These are phyloP conservation scores for Plasmodium malariae DNA, from an alignment of 169 alveolate genomes.

Conservation along the genomic window DNA sequence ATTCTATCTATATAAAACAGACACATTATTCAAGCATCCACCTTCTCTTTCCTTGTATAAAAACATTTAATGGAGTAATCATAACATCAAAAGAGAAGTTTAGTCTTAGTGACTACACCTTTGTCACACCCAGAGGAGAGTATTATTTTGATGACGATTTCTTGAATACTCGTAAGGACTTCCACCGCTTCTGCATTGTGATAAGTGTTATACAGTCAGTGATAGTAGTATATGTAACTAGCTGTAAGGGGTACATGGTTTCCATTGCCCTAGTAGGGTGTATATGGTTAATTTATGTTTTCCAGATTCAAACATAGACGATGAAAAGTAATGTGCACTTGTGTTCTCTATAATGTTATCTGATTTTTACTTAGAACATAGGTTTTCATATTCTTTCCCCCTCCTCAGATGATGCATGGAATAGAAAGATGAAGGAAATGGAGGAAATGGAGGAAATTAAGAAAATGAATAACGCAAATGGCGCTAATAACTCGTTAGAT, in stretches of 20 bases:
- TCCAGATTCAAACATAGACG: no score
- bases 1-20: constrained; percentile 42
- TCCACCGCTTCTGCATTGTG: no score
- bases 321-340: no score
- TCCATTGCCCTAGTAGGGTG: no score
- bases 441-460: background rate
- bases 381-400: background rate
- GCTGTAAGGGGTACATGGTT: no score
- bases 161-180: background rate
- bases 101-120: constrained; percentile 64
- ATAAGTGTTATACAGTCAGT: no score
- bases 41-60: constrained; percentile 80
- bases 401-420: background rate
- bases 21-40: background rate
- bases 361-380: no score
- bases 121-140: background rate
- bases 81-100: constrained; percentile 76
- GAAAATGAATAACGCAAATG: background rate
- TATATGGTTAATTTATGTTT: no score
- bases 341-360: no score
- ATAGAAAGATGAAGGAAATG: background rate
- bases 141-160: background rate
- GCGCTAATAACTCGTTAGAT: no score
- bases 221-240: no score
- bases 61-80: constrained; percentile 75